phyloP scores from a whole-genome alignment of 2,329 filamentous ascomycete species.

The Graphilbum ipis-grandicollis region DNA sequence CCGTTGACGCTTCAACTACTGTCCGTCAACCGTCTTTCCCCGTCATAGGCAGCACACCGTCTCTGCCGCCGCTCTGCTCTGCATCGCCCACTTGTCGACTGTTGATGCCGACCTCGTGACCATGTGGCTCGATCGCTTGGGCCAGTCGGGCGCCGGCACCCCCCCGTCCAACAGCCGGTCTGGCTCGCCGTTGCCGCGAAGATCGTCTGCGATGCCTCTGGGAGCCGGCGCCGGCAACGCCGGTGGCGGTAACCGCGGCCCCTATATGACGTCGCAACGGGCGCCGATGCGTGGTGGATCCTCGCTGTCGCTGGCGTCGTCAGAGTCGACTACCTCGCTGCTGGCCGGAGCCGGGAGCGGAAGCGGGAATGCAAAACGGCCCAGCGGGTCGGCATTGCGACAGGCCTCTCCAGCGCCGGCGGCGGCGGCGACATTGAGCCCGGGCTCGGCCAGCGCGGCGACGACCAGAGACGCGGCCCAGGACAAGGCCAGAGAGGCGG shows the following conservation, averaged over 20 bases:
- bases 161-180: constrained; percentile 45
- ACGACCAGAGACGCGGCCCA: constrained; percentile 19
- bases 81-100: background rate
- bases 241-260: too few species aligned
- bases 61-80: too few species aligned
- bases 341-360: constrained; percentile 31
- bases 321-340: constrained; percentile 61
- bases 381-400: constrained; percentile 52
- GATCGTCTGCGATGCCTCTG: constrained; percentile 34
- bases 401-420: constrained; percentile 34
- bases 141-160: constrained; percentile 40
- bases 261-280: constrained; percentile 50
- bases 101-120: background rate
- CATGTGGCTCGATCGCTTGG: constrained; percentile 88
- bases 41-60: too few species aligned
- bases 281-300: constrained; percentile 63
- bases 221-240: constrained; percentile 22
- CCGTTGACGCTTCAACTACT: too few species aligned
- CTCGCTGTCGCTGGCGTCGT: constrained; percentile 59
- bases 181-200: constrained; percentile 52
- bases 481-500: constrained; percentile 32
- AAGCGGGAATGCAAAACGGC: constrained; percentile 30
- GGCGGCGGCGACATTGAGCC: background rate
- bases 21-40: too few species aligned
- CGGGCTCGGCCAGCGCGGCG: background rate